These are phyloP conservation scores for Boletus vermiculosoides DNA, from an alignment of 768 basidiomycete species.

Conservation along the genomic window DNA sequence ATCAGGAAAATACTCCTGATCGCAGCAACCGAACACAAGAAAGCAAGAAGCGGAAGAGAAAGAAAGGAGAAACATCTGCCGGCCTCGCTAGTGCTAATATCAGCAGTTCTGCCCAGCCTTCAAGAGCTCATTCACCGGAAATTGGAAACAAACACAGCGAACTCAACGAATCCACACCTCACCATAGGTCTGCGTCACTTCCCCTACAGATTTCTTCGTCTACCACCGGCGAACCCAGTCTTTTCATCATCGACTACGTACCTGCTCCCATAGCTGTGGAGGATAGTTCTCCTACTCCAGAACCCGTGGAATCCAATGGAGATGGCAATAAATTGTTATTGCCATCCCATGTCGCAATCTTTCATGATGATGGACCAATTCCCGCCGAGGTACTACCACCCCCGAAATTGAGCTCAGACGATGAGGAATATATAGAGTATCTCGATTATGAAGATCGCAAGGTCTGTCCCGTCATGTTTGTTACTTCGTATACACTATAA, in stretches of 20 bases:
- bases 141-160: slow-evolving; percentile 2
- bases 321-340: slow-evolving; percentile 43
- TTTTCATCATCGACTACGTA: slow-evolving; percentile 53
- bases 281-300: slow-evolving; percentile 7
- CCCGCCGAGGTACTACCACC: slow-evolving; percentile 49
- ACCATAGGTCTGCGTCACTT: slow-evolving; percentile 42
- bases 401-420: slow-evolving; percentile 43
- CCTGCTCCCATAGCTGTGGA: slow-evolving; percentile 38
- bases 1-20: slow-evolving; percentile 10
- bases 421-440: slow-evolving; percentile 73
- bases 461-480: slow-evolving; percentile 36
- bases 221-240: slow-evolving; percentile 12
- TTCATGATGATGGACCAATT: slow-evolving; percentile 32
- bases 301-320: slow-evolving; percentile 19
- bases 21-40: slow-evolving; percentile 9
- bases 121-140: slow-evolving; percentile 22
- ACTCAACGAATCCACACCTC: slow-evolving; percentile 14
- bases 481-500: neutral
- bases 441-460: slow-evolving; percentile 68
- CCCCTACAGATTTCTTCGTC: slow-evolving; percentile 22
- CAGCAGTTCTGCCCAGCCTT: slow-evolving; percentile 18
- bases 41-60: slow-evolving; percentile 27
- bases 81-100: slow-evolving; percentile 13
- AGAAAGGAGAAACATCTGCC: slow-evolving; percentile 26
- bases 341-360: slow-evolving; percentile 68